Evolutionary conservation across 176 grass and related monocot species (phyloP), one percentile per base, ranked within the genome.

Genomic region (Oryza coarctata): DNA sequence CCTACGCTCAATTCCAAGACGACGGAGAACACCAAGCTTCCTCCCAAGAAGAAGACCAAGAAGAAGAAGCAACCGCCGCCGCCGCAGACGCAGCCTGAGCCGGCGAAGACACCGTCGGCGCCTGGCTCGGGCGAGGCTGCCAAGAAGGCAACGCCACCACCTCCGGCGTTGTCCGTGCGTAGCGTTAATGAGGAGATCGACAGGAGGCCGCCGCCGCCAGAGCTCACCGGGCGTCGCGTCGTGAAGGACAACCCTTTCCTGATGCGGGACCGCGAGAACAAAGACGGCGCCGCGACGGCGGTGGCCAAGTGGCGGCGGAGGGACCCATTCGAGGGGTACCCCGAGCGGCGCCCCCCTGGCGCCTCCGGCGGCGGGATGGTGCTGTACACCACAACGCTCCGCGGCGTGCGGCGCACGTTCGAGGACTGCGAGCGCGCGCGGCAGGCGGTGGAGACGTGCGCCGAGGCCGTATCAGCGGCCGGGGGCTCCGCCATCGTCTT

Each of bases 361-460:
- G 80, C 92, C 22, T 17, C 80, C 1, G 88, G 88, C 55, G 88
- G 90, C 52, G 95, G 95, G 11, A 90, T 93, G 65, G 92, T 98
- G 73, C 86, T 98, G 11, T 98, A 98, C 87, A 98, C 90, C 7
- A 98, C 95, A 34, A 88, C 95, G 72, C 95, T 98, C 70, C 84
- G 82, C 74, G 92, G 95, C 33, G 87, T 98, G 61, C 90, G 95
- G 0, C 92, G 90, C n/a, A 98, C 95, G 65, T 98, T 98, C 82
- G 90, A 95, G 67, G 95, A 98, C 73, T 98, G 95, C 85, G 95
- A 98, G 86, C 78, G 81, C 75, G 82, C 85, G 63, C 77, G 95
- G 9, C 82, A 89, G 73, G 57, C 64, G 7, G 80, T 98, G 62
- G 88, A 93, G 83, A 83, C 81, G 12, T 90, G 94, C 66, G 90